Conservation (phyloP, 257 asterid species). For the Jacaranda copaia region DNA sequence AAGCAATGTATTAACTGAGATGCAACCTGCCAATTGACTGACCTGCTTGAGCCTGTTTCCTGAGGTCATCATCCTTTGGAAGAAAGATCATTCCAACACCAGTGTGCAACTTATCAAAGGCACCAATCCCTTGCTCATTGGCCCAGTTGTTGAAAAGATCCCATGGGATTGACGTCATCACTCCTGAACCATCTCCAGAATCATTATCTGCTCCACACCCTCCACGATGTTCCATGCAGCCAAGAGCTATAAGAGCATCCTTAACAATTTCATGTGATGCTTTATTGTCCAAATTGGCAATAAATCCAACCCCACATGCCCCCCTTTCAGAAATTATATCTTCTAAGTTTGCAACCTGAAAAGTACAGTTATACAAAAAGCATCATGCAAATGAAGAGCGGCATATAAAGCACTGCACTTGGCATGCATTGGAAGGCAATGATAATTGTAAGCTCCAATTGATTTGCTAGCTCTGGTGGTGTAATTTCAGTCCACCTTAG, state of each 20-base stretch:
- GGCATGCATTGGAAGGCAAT: not conserved
- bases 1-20: no score
- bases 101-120: constrained; percentile 82
- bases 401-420: constrained; percentile 27
- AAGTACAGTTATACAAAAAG: constrained; percentile 22
- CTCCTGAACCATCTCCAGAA: constrained; percentile 98
- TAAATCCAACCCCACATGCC: constrained; percentile 98
- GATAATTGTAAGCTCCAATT: constrained; percentile 19
- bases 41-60: constrained; percentile 85
- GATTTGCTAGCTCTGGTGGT: constrained; percentile 9
- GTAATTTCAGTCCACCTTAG: constrained; percentile 5
- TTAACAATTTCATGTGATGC: constrained; percentile 75
- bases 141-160: constrained; percentile 92
- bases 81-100: constrained; percentile 97
- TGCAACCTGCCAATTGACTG: constrained; percentile 14
- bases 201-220: constrained; percentile 99
- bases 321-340: constrained; percentile 92
- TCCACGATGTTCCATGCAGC: constrained; percentile 99
- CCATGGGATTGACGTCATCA: constrained; percentile 99
- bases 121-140: constrained; percentile 67
- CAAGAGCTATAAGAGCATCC: constrained; percentile 97
- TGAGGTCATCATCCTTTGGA: constrained; percentile 72
- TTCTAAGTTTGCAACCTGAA: constrained; percentile 86
- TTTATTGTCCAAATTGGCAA: constrained; percentile 89
- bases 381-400: constrained; percentile 6